phyloP scores from a whole-genome alignment of 2,329 filamentous ascomycete species.

The Xylaria sp. region DNA sequence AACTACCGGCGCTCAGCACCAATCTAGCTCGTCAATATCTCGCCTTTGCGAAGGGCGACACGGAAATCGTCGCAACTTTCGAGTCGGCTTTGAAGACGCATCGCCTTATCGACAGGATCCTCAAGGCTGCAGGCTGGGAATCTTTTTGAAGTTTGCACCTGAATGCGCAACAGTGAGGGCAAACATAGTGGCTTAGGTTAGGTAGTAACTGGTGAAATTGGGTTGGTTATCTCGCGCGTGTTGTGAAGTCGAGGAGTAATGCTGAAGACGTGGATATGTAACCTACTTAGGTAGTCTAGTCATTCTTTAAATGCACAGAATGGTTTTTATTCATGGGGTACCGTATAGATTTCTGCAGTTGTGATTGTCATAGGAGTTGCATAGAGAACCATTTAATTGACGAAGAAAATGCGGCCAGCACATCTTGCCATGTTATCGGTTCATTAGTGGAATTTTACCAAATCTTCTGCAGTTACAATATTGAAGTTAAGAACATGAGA shows the following conservation, averaged over 20 bases:
- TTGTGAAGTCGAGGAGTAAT: neutral
- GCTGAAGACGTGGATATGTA: neutral
- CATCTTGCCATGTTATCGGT: no score
- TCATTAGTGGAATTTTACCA: no score
- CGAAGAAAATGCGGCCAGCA: neutral
- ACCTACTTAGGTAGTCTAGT: neutral
- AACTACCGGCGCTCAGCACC: slow-evolving; percentile 30
- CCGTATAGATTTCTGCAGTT: no score
- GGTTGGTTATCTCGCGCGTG: neutral
- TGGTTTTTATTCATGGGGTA: neutral
- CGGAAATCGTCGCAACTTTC: slow-evolving; percentile 37
- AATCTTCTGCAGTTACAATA: no score
- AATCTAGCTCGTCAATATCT: slow-evolving; percentile 42
- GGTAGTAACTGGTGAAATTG: neutral
- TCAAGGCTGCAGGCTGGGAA: slow-evolving; percentile 45
- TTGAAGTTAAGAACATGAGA: no score
- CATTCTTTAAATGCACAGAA: neutral
- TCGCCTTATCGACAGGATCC: slow-evolving; percentile 40
- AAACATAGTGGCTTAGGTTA: neutral
- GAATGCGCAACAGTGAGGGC: neutral
- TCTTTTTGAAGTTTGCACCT: slow-evolving; percentile 20
- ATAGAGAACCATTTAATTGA: neutral
- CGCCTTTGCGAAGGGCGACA: slow-evolving; percentile 41
- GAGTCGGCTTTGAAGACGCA: slow-evolving; percentile 43
- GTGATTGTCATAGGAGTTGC: no score